phyloP scores from a whole-genome alignment of 2,329 filamentous ascomycete genomes.

The Diaporthe citrichinensis region DNA sequence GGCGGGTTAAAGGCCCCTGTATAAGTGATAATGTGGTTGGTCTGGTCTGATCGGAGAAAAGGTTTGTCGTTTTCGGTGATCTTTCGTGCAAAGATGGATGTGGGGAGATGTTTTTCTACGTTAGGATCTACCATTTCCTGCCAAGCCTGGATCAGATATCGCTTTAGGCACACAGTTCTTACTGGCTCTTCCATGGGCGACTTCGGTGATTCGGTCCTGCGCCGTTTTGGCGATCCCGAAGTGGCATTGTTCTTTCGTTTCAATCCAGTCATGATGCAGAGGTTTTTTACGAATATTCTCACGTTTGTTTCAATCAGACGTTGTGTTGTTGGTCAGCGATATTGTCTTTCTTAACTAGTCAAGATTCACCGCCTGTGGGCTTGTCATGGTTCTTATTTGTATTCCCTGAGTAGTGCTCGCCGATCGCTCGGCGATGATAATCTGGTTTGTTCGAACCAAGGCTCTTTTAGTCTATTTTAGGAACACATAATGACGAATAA shows the following conservation, averaged over 20 bases:
- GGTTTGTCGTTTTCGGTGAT: neutral
- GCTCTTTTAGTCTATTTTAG: too few relatives aligned
- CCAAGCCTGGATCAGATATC: neutral
- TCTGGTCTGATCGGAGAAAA: neutral
- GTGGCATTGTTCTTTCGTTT: neutral
- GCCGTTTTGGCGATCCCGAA: too few relatives aligned
- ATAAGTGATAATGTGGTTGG: neutral
- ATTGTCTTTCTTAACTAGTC: too few relatives aligned
- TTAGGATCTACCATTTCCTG: neutral
- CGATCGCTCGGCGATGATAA: too few relatives aligned
- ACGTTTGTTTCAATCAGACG: neutral
- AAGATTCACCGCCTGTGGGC: too few relatives aligned
- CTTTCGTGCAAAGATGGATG: neutral
- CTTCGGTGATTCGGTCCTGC: neutral
- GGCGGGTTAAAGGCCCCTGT: neutral
- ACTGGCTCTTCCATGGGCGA: neutral
- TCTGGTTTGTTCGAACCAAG: too few relatives aligned
- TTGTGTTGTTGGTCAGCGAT: too few relatives aligned
- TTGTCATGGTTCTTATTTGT: too few relatives aligned
- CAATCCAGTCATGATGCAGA: neutral
- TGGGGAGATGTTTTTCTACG: neutral
- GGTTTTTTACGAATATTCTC: neutral
- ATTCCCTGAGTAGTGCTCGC: too few relatives aligned
- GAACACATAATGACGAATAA: too few relatives aligned
- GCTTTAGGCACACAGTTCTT: neutral